Percentiles rank a stretch among this genome's conserved stretches.
These are phyloP conservation scores for Hortiboletus campestris DNA, from an alignment of 768 basidiomycete species.

Conservation along the genomic window DNA sequence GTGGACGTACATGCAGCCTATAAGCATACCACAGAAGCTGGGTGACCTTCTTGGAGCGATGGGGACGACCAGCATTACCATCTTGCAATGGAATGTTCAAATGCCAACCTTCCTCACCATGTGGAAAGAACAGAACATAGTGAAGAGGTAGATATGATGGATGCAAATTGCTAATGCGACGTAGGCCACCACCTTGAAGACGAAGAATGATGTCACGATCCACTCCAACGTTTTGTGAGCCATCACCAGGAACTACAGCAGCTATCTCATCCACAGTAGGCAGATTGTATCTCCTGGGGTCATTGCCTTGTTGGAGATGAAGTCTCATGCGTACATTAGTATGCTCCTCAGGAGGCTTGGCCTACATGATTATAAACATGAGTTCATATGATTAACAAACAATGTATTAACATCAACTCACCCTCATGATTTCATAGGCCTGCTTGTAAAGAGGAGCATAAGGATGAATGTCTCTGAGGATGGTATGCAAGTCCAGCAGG, in stretches of 20 bases:
- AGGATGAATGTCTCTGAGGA: slow-evolving; percentile 19
- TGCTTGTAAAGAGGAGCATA: slow-evolving; percentile 33
- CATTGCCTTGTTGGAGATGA: slow-evolving; percentile 10
- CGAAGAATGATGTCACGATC: slow-evolving; percentile 36
- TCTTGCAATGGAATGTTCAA: slow-evolving; percentile 12
- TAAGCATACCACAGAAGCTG: slow-evolving; percentile 33
- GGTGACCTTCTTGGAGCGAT: slow-evolving; percentile 25
- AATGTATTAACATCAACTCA: not conserved
- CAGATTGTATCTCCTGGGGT: slow-evolving; percentile 41
- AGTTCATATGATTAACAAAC: not conserved
- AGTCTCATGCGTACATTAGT: slow-evolving; percentile 10
- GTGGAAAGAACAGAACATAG: slow-evolving; percentile 45
- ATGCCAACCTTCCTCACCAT: slow-evolving; percentile 40
- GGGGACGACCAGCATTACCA: not conserved
- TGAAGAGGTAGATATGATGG: slow-evolving; percentile 39
- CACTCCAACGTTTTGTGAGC: slow-evolving; percentile 3
- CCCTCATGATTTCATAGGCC: slow-evolving; percentile 32
- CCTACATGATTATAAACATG: not conserved
- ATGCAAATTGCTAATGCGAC: slow-evolving; percentile 34
- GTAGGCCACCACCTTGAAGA: slow-evolving; percentile 23
- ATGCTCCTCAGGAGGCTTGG: slow-evolving; percentile 17
- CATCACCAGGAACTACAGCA: slow-evolving; percentile 39
- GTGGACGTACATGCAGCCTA: slow-evolving; percentile 24
- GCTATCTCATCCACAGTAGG: slow-evolving; percentile 44
- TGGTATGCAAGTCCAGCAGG: slow-evolving; percentile 25